Evolutionary conservation across 1,284 basidiomycete genomes (phyloP), one percentile per base, ranked within the genome.

Genomic region (Termitomyces sp.): DNA sequence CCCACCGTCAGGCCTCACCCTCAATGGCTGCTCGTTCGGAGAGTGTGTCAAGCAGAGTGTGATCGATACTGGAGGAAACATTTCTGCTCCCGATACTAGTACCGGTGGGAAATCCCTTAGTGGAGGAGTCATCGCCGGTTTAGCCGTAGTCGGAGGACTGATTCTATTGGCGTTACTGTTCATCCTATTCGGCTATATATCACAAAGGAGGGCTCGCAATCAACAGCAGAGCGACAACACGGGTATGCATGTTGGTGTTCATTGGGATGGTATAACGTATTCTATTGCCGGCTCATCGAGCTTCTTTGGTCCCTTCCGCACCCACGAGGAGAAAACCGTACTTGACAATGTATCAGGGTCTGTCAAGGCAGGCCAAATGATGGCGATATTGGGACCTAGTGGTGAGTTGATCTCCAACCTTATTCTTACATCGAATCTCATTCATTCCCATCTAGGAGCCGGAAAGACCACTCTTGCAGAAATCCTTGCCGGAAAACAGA

Each of bases 391-490:
- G 4, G 93, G 93, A 0, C 92, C 93, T 1, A 91, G 85, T 65
- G 91, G 88, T 79, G 60, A 55, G 76, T 63, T 18, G 19, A 43
- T 14, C 51, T 50, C 56, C 31, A 33, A 30, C 21, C 14, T 28
- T 28, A 26, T 13, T n/a, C n/a, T 34, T 3, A 41, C 19, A 13
- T 26, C 35, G 26, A 19, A 28, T n/a, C n/a, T n/a, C n/a, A 37
- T 52, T 50, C 50, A 18, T 47, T 35, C 30, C 21, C 35, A 55
- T 47, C 62, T 67, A 72, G 87, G 84, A 50, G 88, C 90, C 9
- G 90, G 90, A 41, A 93, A 93, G 68, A 90, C 88, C 0, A 92
- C 91, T 0, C 73, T 94, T 26, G 83, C 93, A 14, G 92, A 94
- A 64, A 81, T 94, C 30, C 76, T 95, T 7, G 89, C 91, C 0